Conservation (phyloP, 257 asterid genomes). For the Coffea eugenioides region DNA sequence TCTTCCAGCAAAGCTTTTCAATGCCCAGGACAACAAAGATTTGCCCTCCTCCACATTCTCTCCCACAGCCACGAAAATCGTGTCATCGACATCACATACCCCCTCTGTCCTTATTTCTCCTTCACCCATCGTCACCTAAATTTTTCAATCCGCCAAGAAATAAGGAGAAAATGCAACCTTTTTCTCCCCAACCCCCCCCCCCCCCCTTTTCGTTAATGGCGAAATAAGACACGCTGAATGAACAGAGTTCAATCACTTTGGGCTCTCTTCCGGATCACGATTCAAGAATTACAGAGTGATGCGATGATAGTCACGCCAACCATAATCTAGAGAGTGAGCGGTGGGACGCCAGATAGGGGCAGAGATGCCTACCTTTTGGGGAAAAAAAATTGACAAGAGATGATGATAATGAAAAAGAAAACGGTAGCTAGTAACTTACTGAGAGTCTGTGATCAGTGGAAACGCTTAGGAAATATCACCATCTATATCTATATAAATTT, state of each 20-base stretch:
- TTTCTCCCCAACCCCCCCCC: not conserved
- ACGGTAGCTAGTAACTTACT: not conserved
- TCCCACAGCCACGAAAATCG: conserved; percentile 74
- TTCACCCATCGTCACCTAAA: conserved; percentile 45
- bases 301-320: not conserved
- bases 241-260: not conserved
- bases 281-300: not conserved
- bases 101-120: conserved; percentile 35
- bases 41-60: conserved; percentile 66
- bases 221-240: too few relatives aligned
- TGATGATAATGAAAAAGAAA: too few relatives aligned
- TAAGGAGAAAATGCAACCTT: not conserved
- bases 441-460: not conserved
- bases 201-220: too few relatives aligned
- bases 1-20: conserved; percentile 46
- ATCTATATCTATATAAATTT: too few relatives aligned
- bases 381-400: too few relatives aligned
- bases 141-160: not conserved
- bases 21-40: conserved; percentile 59
- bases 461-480: not conserved
- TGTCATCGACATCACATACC: conserved; percentile 33
- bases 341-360: not conserved
- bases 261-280: not conserved
- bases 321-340: not conserved
- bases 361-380: not conserved